Evolutionary conservation across 768 basidiomycete genomes (phyloP), one percentile per base, ranked within the genome.

Genomic region (Chalciporus sphaerocephalus): DNA sequence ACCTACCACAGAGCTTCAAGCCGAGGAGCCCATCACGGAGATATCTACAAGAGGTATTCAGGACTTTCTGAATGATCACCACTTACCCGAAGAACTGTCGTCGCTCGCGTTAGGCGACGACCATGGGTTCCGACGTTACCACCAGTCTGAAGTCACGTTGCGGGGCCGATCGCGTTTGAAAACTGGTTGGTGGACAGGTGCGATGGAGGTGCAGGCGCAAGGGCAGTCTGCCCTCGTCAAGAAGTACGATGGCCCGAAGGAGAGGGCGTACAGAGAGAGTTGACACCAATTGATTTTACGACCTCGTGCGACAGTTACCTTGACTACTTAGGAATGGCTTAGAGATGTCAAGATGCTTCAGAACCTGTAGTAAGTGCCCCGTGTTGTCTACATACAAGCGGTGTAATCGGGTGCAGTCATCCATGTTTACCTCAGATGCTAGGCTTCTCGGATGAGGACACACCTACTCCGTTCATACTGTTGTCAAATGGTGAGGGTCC

Each of bases 351-450:
- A 74, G 54, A 61, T 68, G 20, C 61, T 80, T 33, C 74, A 78
- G 51, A 72, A 72, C 44, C 45, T 78, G n/a, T 73, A 71, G 77
- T 78, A 44, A 40, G 74, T 59, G 15, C 12, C 5, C 3, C 27
- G 13, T 30, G 20, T 17, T 12, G 12, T 17, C 38, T 12, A 4
- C 38, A 7, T 16, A 17, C 9, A 17, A 15, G 16, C 11, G 6
- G 6, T 17, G 5, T 34, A 28, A 50, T 3, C 13, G 6, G 25
- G 15, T 23, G 13, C 30, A 76, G 77, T 48, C 77, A 78, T 45
- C 74, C 76, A 15, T 78, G 74, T 51, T 57, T 79, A 18, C 77
- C 78, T 0, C 76, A 78, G 53, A 70, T 80, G 68, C 48, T 75
- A 6, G 76, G 78, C 1, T 74, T 74, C 51, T 78, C 76, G 0